These are phyloP conservation scores for Fusarium aywerte DNA, from an alignment of 2,329 filamentous ascomycete genomes.

Conservation along the genomic window DNA sequence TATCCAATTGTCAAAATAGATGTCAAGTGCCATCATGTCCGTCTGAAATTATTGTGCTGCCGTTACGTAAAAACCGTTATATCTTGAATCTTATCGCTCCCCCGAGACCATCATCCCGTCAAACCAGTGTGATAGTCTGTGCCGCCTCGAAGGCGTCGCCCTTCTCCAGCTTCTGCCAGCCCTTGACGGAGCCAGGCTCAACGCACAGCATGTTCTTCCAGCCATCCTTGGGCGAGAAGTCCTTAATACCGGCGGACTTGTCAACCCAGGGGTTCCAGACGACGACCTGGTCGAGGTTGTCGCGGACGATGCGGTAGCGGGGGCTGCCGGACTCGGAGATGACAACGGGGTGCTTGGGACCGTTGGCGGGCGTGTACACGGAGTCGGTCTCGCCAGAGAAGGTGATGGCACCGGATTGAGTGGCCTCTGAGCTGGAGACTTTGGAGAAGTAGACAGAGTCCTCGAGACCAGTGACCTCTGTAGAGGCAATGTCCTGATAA, in stretches of 20 bases:
- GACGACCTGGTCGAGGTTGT: conserved; percentile 87
- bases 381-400: conserved; percentile 87
- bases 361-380: conserved; percentile 79
- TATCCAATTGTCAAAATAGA: conserved; percentile 20
- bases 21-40: conserved; percentile 26
- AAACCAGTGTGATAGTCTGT: conserved; percentile 62
- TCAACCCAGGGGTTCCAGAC: conserved; percentile 98
- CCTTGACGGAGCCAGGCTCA: conserved; percentile 85
- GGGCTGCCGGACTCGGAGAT: conserved; percentile 72
- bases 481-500: conserved; percentile 78
- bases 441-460: conserved; percentile 86
- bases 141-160: conserved; percentile 75
- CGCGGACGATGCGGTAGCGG: conserved; percentile 78
- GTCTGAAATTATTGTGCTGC: conserved; percentile 34
- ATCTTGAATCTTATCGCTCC: conserved; percentile 24
- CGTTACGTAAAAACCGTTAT: conserved; percentile 29
- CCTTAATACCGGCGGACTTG: conserved; percentile 82
- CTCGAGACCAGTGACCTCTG: conserved; percentile 79
- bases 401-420: conserved; percentile 70
- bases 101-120: conserved; percentile 20
- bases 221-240: conserved; percentile 89
- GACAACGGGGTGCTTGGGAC: conserved; percentile 66
- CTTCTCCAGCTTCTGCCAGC: conserved; percentile 85
- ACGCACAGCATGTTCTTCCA: conserved; percentile 96
- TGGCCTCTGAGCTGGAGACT: conserved; percentile 73